phyloP scores from a whole-genome alignment of 225 moss, liverwort and hornwort genomes.

The Pseudisothecium myosuroides region DNA sequence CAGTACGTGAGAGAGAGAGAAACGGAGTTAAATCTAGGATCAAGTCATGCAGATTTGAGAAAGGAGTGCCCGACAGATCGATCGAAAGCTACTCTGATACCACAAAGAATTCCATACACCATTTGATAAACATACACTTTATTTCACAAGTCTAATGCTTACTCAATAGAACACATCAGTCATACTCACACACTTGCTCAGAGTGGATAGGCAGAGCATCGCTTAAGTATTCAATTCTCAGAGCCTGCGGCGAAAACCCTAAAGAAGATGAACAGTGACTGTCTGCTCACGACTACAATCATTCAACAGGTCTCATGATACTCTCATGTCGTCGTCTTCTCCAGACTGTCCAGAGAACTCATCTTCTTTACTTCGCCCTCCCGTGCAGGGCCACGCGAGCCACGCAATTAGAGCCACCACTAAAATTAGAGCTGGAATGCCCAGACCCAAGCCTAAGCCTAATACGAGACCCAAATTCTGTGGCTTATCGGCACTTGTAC shows the following conservation, averaged over 20 bases:
- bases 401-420: background rate
- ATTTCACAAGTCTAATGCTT: background rate
- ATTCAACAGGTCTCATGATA: background rate
- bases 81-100: background rate
- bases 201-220: background rate
- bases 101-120: background rate
- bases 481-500: background rate
- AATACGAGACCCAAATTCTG: background rate
- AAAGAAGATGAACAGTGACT: background rate
- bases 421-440: background rate
- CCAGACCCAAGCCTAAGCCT: background rate
- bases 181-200: no score
- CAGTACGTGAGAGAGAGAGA: background rate
- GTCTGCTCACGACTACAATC: background rate
- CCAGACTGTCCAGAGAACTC: background rate
- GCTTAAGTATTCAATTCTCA: background rate
- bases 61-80: background rate
- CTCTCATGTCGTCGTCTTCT: background rate
- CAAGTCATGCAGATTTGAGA: background rate
- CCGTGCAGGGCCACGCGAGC: no score
- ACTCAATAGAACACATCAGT: background rate
- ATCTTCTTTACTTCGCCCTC: rapidly evolving
- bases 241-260: background rate
- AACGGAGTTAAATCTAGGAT: background rate
- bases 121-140: background rate